phyloP scores from a whole-genome alignment of 257 asterid genomes.

The Coffea eugenioides region DNA sequence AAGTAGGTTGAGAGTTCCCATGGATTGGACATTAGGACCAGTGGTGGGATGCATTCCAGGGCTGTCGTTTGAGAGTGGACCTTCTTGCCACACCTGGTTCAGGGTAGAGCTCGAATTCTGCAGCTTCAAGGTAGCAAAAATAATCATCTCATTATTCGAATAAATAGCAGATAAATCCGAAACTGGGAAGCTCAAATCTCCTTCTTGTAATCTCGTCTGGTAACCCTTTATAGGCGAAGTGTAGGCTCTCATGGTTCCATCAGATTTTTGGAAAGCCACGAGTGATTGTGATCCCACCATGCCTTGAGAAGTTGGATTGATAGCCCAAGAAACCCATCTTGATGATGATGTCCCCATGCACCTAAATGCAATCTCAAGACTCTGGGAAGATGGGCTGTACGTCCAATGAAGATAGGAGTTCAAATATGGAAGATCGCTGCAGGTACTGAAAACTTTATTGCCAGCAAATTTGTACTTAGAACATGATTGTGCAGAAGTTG shows the following conservation, averaged over 20 bases:
- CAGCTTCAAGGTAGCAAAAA: too few relatives aligned
- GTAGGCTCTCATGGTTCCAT: conserved; percentile 51
- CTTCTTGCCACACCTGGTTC: conserved; percentile 95
- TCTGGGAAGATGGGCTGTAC: conserved; percentile 47
- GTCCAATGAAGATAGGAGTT: conserved; percentile 87
- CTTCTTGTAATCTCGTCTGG: too few relatives aligned
- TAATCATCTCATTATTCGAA: too few relatives aligned
- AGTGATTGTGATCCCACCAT: conserved; percentile 80
- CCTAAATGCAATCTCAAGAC: conserved; percentile 59
- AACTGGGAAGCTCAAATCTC: too few relatives aligned
- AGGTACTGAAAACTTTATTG: conserved; percentile 53
- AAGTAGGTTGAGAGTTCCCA: conserved; percentile 31
- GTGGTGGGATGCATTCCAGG: conserved; percentile 44
- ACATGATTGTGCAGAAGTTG: conserved; percentile 63
- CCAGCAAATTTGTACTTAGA: conserved; percentile 50
- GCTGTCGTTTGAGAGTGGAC: conserved; percentile 62
- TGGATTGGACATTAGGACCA: conserved; percentile 64
- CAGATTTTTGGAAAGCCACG: conserved; percentile 71
- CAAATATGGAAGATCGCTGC: conserved; percentile 64
- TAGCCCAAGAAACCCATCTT: conserved; percentile 84
- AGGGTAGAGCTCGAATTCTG: conserved; percentile 35
- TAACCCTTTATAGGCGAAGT: too few relatives aligned
- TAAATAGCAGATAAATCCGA: too few relatives aligned
- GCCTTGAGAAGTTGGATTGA: conserved; percentile 64
- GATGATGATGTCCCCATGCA: conserved; percentile 42